A percentile compares a stretch with the other conserved stretches of the same genome.
Conservation (phyloP, 306 rosid species). For the Lablab purpureus region DNA sequence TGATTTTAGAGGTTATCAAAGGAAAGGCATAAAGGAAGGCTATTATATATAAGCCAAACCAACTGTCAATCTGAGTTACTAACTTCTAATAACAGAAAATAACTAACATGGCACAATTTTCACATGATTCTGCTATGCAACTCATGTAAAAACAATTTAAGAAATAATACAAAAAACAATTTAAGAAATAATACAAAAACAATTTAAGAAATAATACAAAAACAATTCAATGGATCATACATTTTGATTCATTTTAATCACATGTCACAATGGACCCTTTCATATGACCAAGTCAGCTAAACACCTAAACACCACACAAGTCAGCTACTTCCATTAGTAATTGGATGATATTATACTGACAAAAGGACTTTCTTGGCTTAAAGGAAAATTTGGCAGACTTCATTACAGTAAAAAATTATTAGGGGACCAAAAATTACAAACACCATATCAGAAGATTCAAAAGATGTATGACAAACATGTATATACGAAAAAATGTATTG, state of each 20-base stretch:
- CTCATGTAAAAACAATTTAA: neutral
- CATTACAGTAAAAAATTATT: neutral
- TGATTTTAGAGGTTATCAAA: neutral
- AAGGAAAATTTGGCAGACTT: neutral
- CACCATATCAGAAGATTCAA: neutral
- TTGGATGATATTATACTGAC: neutral
- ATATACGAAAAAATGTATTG: conserved; percentile 1
- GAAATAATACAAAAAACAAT: too few species aligned
- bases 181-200: too few species aligned
- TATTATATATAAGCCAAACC: neutral
- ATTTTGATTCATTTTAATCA: neutral
- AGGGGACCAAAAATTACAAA: neutral
- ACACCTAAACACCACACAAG: neutral
- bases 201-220: neutral
- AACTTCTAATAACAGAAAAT: neutral
- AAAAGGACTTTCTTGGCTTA: neutral
- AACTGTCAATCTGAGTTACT: neutral
- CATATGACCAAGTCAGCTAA: neutral
- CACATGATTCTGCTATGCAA: too few species aligned
- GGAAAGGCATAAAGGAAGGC: neutral
- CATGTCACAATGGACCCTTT: neutral
- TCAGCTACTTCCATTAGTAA: neutral
- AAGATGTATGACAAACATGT: neutral
- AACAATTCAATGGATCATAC: neutral
- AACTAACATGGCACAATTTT: neutral